Evolutionary conservation across 768 basidiomycete genomes (phyloP).

Genomic region (Auricularia auricula-judae): DNA sequence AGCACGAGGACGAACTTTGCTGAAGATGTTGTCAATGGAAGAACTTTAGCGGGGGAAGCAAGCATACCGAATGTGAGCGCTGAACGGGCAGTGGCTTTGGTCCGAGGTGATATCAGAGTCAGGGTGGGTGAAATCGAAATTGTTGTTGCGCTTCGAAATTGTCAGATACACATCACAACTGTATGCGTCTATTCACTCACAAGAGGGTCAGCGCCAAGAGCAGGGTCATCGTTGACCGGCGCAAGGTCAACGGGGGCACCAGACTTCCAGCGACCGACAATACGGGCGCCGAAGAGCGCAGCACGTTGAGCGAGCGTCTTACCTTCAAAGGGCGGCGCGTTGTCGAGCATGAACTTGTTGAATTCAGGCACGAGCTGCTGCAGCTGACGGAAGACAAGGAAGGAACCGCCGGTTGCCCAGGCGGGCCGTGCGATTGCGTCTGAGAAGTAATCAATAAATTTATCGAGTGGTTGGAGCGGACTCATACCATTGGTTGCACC

Average conservation of each 20-base stretch:
- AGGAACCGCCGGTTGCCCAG: constrained; percentile 8
- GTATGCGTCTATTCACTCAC: too few species aligned
- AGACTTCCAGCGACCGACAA: constrained; percentile 24
- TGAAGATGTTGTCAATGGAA: not conserved
- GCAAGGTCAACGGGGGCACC: constrained; percentile 20
- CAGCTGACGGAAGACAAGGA: constrained; percentile 19
- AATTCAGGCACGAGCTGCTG: constrained; percentile 26
- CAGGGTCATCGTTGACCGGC: constrained; percentile 16
- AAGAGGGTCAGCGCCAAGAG: constrained; percentile 15
- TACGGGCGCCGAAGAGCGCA: constrained; percentile 23
- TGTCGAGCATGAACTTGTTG: constrained; percentile 16
- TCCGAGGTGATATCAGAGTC: constrained; percentile 12
- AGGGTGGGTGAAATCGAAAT: constrained; percentile 15
- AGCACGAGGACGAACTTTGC: constrained; percentile 32
- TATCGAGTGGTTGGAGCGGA: not conserved
- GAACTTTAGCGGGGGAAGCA: not conserved
- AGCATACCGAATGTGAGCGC: constrained; percentile 14
- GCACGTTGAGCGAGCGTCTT: constrained; percentile 10
- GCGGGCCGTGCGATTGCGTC: not conserved
- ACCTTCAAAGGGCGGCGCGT: constrained; percentile 12
- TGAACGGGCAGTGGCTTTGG: constrained; percentile 21
- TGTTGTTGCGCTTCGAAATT: constrained; percentile 13
- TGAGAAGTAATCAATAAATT: not conserved
- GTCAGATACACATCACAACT: too few species aligned
- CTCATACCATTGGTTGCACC: constrained; percentile 7